These are phyloP conservation scores for Pisolithus tinctorius DNA, from an alignment of 768 basidiomycete genomes.

Conservation along the genomic window DNA sequence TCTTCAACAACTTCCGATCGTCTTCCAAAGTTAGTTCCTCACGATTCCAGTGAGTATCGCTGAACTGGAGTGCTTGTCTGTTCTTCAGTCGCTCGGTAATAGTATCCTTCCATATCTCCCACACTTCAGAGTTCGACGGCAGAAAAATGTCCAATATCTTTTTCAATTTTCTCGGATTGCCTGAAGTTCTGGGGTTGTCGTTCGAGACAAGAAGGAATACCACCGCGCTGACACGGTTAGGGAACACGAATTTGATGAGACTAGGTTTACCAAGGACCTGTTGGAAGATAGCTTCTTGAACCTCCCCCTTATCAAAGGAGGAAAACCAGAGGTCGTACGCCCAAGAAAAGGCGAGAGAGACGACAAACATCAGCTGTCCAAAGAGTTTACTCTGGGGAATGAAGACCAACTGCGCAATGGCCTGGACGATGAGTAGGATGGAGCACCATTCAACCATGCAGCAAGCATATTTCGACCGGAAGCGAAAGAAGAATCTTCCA, in stretches of 20 bases:
- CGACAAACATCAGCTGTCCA: too few relatives aligned
- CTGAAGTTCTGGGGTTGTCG: not conserved
- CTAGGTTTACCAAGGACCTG: not conserved
- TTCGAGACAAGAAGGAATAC: slow-evolving; percentile 1
- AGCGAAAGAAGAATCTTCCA: not conserved
- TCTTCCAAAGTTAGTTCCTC: not conserved
- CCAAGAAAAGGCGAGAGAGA: slow-evolving; percentile 17
- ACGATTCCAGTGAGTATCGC: too few relatives aligned
- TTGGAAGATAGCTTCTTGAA: slow-evolving; percentile 6
- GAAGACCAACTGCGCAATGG: too few relatives aligned
- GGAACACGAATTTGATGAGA: slow-evolving; percentile 7
- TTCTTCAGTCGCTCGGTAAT: not conserved
- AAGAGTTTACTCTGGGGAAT: too few relatives aligned
- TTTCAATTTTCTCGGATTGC: not conserved
- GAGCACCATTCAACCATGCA: too few relatives aligned
- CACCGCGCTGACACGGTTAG: slow-evolving; percentile 6
- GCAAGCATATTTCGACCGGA: not conserved
- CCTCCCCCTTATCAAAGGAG: too few relatives aligned
- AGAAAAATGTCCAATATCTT: too few relatives aligned
- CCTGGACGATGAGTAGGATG: too few relatives aligned
- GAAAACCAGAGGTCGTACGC: slow-evolving; percentile 23
- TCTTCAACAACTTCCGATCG: not conserved
- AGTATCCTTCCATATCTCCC: too few relatives aligned
- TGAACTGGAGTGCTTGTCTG: not conserved
- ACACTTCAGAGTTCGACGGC: too few relatives aligned